Conservation (phyloP, 768 basidiomycete genomes). For the Termitomyces titanicus region DNA sequence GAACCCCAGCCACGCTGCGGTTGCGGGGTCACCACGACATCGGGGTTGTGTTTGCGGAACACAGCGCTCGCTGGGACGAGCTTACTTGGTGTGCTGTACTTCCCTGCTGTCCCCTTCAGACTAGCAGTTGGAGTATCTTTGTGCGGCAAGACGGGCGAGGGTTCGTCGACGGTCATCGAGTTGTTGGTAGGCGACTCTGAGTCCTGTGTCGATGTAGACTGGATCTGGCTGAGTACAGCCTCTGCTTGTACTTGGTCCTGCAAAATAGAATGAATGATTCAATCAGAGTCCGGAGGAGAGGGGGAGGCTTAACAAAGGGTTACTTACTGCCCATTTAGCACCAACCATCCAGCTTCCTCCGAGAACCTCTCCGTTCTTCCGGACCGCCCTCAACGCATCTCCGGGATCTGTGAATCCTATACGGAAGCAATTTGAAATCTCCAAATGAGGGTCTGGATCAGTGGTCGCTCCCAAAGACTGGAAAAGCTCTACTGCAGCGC, state of each 20-base stretch:
- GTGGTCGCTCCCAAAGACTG: slow-evolving; percentile 68
- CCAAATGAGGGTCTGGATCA: slow-evolving; percentile 61
- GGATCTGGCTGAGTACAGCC: slow-evolving; percentile 41
- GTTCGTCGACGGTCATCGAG: slow-evolving; percentile 46
- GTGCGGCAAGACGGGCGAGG: slow-evolving; percentile 18
- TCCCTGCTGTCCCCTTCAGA: slow-evolving; percentile 27
- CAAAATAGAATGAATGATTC: background rate
- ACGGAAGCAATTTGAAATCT: slow-evolving; percentile 77
- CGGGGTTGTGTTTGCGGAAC: slow-evolving; percentile 47
- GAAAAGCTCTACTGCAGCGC: slow-evolving; percentile 70
- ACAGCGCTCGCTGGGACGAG: slow-evolving; percentile 72
- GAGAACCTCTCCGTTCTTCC: slow-evolving; percentile 80
- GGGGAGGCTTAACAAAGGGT: background rate
- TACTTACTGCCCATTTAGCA: slow-evolving; percentile 78
- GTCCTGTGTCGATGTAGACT: slow-evolving; percentile 15
- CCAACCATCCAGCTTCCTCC: slow-evolving; percentile 81
- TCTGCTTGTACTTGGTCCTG: slow-evolving; percentile 65
- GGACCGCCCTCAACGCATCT: slow-evolving; percentile 74
- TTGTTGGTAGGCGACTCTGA: slow-evolving; percentile 22
- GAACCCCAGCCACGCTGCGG: slow-evolving; percentile 21
- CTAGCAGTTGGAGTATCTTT: slow-evolving; percentile 3
- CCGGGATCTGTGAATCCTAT: slow-evolving; percentile 70
- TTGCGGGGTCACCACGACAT: slow-evolving; percentile 22
- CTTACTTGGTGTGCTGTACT: slow-evolving; percentile 66
- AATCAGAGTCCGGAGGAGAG: background rate